A percentile compares a stretch with the other conserved stretches of the same genome.
Evolutionary conservation across 805 yeast species (phyloP).

Genomic region (Ogataea paraovalis): DNA sequence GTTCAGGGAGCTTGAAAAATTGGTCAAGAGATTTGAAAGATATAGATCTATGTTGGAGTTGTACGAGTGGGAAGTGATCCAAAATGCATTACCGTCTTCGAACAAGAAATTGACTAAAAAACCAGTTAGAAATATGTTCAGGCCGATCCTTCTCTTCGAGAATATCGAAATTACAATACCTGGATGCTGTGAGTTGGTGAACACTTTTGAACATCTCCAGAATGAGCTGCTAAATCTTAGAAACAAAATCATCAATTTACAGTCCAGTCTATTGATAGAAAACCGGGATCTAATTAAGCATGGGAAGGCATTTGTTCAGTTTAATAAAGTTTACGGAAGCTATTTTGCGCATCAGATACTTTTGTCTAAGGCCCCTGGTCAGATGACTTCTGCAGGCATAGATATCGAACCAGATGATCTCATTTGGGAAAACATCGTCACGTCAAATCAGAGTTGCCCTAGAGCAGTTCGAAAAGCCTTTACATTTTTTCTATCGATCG

Average conservation of each 20-base stretch:
- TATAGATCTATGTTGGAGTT: constrained; percentile 36
- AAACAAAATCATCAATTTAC: constrained; percentile 9
- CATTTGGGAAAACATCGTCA: constrained; percentile 60
- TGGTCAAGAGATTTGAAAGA: constrained; percentile 28
- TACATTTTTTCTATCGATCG: constrained; percentile 43
- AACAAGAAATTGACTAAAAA: constrained; percentile 4
- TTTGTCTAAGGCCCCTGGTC: constrained; percentile 39
- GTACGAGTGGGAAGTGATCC: constrained; percentile 32
- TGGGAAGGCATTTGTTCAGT: constrained; percentile 58
- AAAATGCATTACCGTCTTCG: constrained; percentile 17
- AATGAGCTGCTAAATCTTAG: constrained; percentile 8
- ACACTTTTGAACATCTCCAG: constrained; percentile 14
- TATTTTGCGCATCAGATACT: constrained; percentile 61
- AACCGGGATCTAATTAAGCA: constrained; percentile 9
- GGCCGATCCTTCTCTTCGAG: constrained; percentile 14
- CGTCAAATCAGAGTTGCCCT: constrained; percentile 34
- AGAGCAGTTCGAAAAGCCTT: constrained; percentile 36
- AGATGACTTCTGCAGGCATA: constrained; percentile 39
- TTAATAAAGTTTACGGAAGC: constrained; percentile 52
- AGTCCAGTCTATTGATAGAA: constrained; percentile 1
- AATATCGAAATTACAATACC: constrained; percentile 14
- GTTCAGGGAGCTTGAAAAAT: constrained; percentile 33
- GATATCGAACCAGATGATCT: constrained; percentile 66
- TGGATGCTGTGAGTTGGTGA: constrained; percentile 19
- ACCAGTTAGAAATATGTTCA: constrained; percentile 17